Conservation (phyloP, 2,329 filamentous ascomycete genomes). For the Venturia asperata region DNA sequence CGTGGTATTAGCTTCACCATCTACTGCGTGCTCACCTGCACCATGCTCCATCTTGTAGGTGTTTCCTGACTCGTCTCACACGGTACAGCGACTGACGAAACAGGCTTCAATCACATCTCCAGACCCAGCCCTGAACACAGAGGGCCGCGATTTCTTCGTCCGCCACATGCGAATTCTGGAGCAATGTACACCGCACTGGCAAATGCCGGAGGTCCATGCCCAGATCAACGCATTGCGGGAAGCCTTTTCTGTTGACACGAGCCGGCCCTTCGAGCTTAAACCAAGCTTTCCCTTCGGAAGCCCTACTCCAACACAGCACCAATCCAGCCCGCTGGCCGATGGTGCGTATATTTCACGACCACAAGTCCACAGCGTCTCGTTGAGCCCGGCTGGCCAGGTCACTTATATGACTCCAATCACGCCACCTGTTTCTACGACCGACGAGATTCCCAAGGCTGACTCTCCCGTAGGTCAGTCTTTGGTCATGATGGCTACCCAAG, state of each 20-base stretch:
- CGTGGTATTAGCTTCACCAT: constrained; percentile 91
- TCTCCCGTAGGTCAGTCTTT: constrained; percentile 65
- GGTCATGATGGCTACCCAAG: constrained; percentile 59
- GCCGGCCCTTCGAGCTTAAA: constrained; percentile 83
- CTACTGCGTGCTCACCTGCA: constrained; percentile 85
- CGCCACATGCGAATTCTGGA: constrained; percentile 92
- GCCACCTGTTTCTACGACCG: constrained; percentile 68
- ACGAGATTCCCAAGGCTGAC: constrained; percentile 69
- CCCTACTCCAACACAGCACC: constrained; percentile 54
- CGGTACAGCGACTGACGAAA: constrained; percentile 21
- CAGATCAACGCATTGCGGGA: constrained; percentile 84
- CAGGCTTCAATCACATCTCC: constrained; percentile 90
- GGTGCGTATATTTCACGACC: constrained; percentile 38
- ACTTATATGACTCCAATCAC: constrained; percentile 63
- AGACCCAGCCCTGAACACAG: constrained; percentile 76
- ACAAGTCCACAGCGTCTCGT: constrained; percentile 39
- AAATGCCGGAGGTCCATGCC: constrained; percentile 80
- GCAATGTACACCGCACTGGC: constrained; percentile 72
- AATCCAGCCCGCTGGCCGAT: constrained; percentile 53
- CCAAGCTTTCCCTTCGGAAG: constrained; percentile 81
- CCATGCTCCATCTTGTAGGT: constrained; percentile 85
- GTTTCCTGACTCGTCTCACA: neutral
- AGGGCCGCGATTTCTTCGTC: constrained; percentile 83
- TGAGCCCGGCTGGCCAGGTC: constrained; percentile 51
- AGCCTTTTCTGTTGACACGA: constrained; percentile 81